Base-by-base conservation (phyloP, 148 eudicot species). In the Oxyria digyna region DNA sequence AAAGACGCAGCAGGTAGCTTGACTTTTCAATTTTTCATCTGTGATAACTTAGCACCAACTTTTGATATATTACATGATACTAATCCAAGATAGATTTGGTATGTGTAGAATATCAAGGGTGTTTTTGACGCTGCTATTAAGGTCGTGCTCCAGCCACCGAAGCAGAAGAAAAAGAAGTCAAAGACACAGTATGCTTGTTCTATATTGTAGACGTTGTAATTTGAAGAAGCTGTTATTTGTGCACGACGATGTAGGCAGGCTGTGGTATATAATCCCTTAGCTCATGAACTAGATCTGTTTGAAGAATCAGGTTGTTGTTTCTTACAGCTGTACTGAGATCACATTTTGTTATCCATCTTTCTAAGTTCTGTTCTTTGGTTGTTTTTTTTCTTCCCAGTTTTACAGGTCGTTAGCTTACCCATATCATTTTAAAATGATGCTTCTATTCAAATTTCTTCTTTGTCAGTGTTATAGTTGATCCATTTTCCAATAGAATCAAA, bases 101-200 rank as follows among this genome's bases (percentile, higher is more conserved):
- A 73, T 17, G 26, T 67, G 17, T 65, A 94, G 98, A 90, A 90
- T 72, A 87, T 94, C 40, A 94, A 94, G 82, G 87, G 69, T 67
- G 98, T 94, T 48, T 94, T 94, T 67, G 98, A 94, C 71, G 95
- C 86, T 71, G 98, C 98, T 67, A 93, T 93, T 55, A 93, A 93
- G 78, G 98, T 93, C 37, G 98, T 90, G 74, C 95, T 93, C 73
- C 91, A 86, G 76, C 98, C 98, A 23, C 98, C 96, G 13, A 93
- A 88, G 79, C 74, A 79, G 77, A 88, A 93, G 98, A 93, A 93
- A 74, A 93, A 93, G 95, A 93, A 93, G 79, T 80, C 90, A 4
- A 87, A 83, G 76, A 83, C 81, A 38, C 95, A 88, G 67, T 88
- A 86, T 73, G 95, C 84, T 48, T 93, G 98, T 81, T 83, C 95